These are phyloP conservation scores for Pyrenochaeta sp. DNA, from an alignment of 2,329 filamentous ascomycete genomes.

Conservation along the genomic window DNA sequence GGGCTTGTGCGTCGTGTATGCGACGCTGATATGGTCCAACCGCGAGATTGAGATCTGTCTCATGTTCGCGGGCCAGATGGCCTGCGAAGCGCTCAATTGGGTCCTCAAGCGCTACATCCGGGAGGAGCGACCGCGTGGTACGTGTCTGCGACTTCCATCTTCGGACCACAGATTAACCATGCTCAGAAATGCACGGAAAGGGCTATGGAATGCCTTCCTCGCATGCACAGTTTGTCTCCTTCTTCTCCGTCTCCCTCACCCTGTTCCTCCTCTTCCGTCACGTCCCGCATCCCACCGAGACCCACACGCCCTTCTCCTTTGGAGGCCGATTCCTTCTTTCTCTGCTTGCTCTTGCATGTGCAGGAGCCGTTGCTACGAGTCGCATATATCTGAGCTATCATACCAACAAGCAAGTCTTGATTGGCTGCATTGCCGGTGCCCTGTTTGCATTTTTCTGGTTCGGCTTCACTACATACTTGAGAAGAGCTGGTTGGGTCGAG, in stretches of 20 bases:
- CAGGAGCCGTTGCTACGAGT: slow-evolving; percentile 72
- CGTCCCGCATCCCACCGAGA: slow-evolving; percentile 54
- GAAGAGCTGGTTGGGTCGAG: slow-evolving; percentile 72
- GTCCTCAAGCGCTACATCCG: slow-evolving; percentile 87
- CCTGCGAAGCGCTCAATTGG: slow-evolving; percentile 91
- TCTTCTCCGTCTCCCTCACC: slow-evolving; percentile 83
- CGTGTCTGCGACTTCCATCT: too few relatives aligned
- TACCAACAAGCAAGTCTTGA: slow-evolving; percentile 85
- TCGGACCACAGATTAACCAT: too few relatives aligned
- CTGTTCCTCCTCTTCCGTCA: slow-evolving; percentile 88
- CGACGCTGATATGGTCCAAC: slow-evolving; percentile 86
- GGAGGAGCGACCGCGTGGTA: slow-evolving; percentile 84
- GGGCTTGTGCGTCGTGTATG: slow-evolving; percentile 87
- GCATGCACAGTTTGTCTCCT: slow-evolving; percentile 93
- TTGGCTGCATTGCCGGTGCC: slow-evolving; percentile 74
- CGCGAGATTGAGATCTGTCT: slow-evolving; percentile 88
- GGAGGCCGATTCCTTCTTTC: slow-evolving; percentile 66
- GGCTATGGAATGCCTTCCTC: slow-evolving; percentile 98
- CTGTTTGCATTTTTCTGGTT: slow-evolving; percentile 83
- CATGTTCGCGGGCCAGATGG: slow-evolving; percentile 91
- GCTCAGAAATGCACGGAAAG: slow-evolving; percentile 75
- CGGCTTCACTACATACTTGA: slow-evolving; percentile 68
- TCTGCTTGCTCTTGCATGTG: slow-evolving; percentile 48
- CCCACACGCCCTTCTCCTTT: slow-evolving; percentile 64
- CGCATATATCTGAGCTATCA: slow-evolving; percentile 94